These are phyloP conservation scores for Stephania cephalantha DNA, from an alignment of 164 flowering plant genomes.

Conservation along the genomic window DNA sequence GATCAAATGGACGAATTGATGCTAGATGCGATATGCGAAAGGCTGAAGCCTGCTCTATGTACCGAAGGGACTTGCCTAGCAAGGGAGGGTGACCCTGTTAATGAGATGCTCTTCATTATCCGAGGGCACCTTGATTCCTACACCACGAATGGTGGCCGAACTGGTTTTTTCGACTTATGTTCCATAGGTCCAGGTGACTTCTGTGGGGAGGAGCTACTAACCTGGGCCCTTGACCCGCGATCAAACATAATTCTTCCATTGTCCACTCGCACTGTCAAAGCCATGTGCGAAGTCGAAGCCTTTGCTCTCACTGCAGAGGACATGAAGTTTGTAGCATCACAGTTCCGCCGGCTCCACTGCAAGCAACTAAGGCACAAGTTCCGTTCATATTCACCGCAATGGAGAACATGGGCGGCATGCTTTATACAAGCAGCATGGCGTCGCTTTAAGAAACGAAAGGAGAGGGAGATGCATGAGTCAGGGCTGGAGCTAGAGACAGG, in stretches of 20 bases:
- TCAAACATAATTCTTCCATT: constrained; percentile 58
- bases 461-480: constrained; percentile 30
- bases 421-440: constrained; percentile 87
- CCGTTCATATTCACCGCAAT: constrained; percentile 79
- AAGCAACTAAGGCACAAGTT: constrained; percentile 77
- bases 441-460: constrained; percentile 42
- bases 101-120: constrained; percentile 84
- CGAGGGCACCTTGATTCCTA: constrained; percentile 79
- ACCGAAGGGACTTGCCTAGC: constrained; percentile 65
- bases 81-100: constrained; percentile 86
- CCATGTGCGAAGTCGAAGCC: constrained; percentile 78
- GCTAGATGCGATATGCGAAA: constrained; percentile 86
- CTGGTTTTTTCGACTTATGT: constrained; percentile 86
- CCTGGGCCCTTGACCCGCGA: constrained; percentile 88
- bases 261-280: constrained; percentile 76
- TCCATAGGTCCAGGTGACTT: constrained; percentile 77
- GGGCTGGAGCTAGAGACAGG: constrained; percentile 2
- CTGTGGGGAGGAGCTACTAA: constrained; percentile 87
- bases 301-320: constrained; percentile 80
- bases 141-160: constrained; percentile 89
- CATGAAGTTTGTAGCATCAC: constrained; percentile 76
- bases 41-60: constrained; percentile 73
- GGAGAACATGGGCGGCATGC: constrained; percentile 92
- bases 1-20: constrained; percentile 87
- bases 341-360: constrained; percentile 72